These are phyloP conservation scores for Candida caryicola DNA, from an alignment of 805 yeast genomes.

Conservation along the genomic window DNA sequence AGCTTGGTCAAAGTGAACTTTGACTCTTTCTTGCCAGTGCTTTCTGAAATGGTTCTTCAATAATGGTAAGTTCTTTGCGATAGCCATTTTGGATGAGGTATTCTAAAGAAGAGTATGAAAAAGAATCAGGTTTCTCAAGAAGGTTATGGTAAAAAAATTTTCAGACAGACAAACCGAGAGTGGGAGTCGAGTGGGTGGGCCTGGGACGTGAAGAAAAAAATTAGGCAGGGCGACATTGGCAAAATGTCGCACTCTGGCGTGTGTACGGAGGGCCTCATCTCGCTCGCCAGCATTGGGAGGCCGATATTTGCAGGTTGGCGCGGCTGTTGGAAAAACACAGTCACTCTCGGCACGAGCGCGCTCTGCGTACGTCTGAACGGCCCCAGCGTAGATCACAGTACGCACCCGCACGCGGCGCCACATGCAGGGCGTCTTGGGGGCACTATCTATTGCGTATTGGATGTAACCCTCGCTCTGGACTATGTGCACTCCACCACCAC, in stretches of 20 bases:
- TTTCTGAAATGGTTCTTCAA: constrained; percentile 99
- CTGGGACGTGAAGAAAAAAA: no score
- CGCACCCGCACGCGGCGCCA: no score
- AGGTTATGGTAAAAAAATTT: constrained; percentile 12
- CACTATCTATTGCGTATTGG: no score
- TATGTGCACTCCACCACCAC: no score
- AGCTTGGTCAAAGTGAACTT: constrained; percentile 99
- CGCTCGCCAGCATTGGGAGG: background rate
- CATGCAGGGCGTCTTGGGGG: no score
- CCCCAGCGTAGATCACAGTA: constrained; percentile 3
- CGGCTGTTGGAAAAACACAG: constrained; percentile 5
- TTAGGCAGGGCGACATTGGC: no score
- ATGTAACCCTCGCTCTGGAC: background rate
- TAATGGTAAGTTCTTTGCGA: constrained; percentile 97
- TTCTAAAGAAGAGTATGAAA: constrained; percentile 12
- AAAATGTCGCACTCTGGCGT: no score
- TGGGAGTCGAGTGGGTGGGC: no score
- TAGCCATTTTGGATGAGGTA: constrained; percentile 56
- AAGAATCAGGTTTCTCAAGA: constrained; percentile 1
- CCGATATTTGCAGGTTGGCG: constrained; percentile 2
- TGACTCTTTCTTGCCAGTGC: constrained; percentile 99
- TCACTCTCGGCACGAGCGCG: constrained; percentile 5
- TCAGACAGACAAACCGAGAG: constrained; percentile 4
- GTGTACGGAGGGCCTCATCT: background rate
- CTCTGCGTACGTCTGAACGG: constrained; percentile 1